phyloP scores from a whole-genome alignment of 257 asterid genomes.

The Nicotiana benthamiana region DNA sequence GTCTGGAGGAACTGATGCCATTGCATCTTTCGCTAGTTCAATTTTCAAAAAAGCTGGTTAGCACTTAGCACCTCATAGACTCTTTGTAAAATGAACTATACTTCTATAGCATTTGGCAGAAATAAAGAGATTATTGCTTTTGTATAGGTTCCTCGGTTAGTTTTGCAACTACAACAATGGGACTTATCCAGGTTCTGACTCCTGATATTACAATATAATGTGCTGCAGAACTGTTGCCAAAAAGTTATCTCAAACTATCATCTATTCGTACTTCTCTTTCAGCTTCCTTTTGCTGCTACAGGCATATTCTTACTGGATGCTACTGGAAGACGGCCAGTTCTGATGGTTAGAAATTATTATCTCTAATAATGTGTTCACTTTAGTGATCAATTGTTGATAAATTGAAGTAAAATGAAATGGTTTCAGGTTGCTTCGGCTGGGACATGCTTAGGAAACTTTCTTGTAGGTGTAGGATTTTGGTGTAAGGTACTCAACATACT shows the following conservation, averaged over 20 bases:
- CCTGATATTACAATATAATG: neutral
- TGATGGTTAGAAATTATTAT: slow-evolving; percentile 18
- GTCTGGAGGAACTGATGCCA: slow-evolving; percentile 29
- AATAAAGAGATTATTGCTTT: neutral
- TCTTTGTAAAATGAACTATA: neutral
- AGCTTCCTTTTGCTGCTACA: slow-evolving; percentile 26
- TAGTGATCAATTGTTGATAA: neutral
- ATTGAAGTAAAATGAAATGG: neutral
- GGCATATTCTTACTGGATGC: slow-evolving; percentile 21
- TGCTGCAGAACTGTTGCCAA: neutral
- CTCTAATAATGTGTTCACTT: neutral
- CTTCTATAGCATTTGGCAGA: neutral
- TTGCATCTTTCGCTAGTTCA: slow-evolving; percentile 25
- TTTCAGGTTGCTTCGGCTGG: slow-evolving; percentile 26
- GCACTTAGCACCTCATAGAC: slow-evolving; percentile 1
- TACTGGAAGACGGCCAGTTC: slow-evolving; percentile 24
- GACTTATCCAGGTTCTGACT: slow-evolving; percentile 21
- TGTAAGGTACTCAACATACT: slow-evolving; percentile 15
- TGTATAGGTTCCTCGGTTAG: slow-evolving; percentile 17
- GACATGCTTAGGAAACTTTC: slow-evolving; percentile 28
- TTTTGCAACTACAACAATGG: slow-evolving; percentile 21
- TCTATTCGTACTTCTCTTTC: neutral
- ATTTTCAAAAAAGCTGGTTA: slow-evolving; percentile 29
- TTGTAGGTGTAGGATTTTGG: slow-evolving; percentile 18
- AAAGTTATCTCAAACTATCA: neutral